Base-by-base conservation (phyloP, 1,284 basidiomycete species). In the Ustilago sp. region DNA sequence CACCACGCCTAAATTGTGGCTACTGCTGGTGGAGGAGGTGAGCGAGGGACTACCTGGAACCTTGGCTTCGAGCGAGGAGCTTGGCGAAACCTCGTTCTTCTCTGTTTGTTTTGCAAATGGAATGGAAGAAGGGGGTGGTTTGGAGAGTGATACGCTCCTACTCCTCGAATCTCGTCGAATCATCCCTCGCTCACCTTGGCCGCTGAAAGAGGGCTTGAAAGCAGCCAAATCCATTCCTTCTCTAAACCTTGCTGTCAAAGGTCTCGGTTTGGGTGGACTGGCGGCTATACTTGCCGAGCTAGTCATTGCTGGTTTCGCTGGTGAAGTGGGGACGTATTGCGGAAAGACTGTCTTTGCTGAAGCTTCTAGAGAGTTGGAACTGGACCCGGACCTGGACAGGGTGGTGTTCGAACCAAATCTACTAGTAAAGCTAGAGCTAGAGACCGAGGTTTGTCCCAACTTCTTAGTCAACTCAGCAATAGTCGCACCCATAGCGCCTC, bases 381-480 rank as follows among this genome's bases (percentile, higher is more conserved):
- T 60, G 3, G 62, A 59, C 8, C 51, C 34, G 0, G 55, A 48
- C n/a, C 45, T 53, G 38, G 43, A 28, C 9, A 63, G 28, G 15
- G 66, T 62, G 6, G 43, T 59, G 39, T 52, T 67, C 15, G 57
- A 63, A 23, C 41, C 36, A 8, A 53, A 62, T n/a, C 59, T 48
- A 19, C 34, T 58, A 19, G 55, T 28, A 1, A n/a, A 50, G 59
- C 6, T 47, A 53, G 3, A 50, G 9, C 67, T 13, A 8, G 59
- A 41, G 3, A 70, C 67, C 0, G 59, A 52, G n/a, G 52, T 53
- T 41, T 72, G 62, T 38, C 68, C 67, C 15, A 81, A 63, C 48
- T 72, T 71, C 34, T 68, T 73, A 8, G 81, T 79, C 2, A 83
- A 68, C 61, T 81, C 80, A 17, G 74, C 80, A 38, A 83, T 81